Evolutionary conservation across 2,329 filamentous ascomycete genomes (phyloP).

Genomic region (Ceratocystis diversiconidia): DNA sequence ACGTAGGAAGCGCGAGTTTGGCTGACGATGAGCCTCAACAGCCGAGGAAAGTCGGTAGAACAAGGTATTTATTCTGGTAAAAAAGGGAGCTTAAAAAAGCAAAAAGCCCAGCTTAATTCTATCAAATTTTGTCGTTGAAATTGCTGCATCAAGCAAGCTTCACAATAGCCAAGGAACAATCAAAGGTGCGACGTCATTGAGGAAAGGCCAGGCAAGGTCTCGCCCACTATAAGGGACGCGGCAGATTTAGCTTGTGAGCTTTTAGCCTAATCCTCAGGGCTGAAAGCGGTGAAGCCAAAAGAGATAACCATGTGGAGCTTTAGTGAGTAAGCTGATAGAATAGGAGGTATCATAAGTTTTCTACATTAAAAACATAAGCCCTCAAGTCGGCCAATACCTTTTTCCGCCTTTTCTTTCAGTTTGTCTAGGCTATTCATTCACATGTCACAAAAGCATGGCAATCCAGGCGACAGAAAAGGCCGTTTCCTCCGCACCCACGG

Average conservation of each 20-base stretch:
- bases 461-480: background rate
- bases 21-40: background rate
- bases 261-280: slow-evolving; percentile 1
- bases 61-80: background rate
- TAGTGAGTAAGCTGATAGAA: background rate
- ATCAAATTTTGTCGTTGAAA: background rate
- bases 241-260: background rate
- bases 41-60: background rate
- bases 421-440: background rate
- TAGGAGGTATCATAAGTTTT: too few relatives aligned
- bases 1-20: background rate
- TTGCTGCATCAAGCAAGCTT: background rate
- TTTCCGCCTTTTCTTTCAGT: background rate
- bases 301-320: background rate
- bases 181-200: background rate
- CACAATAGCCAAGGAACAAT: background rate
- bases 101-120: background rate
- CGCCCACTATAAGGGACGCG: background rate
- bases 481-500: background rate
- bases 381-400: background rate
- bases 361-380: too few relatives aligned
- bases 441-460: background rate
- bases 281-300: slow-evolving; percentile 2
- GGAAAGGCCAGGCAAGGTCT: background rate
- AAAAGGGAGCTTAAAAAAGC: background rate